Evolutionary conservation across 2,329 filamentous ascomycete species (phyloP), one percentile per base, ranked within the genome.

Genomic region (Fusarium sp.): DNA sequence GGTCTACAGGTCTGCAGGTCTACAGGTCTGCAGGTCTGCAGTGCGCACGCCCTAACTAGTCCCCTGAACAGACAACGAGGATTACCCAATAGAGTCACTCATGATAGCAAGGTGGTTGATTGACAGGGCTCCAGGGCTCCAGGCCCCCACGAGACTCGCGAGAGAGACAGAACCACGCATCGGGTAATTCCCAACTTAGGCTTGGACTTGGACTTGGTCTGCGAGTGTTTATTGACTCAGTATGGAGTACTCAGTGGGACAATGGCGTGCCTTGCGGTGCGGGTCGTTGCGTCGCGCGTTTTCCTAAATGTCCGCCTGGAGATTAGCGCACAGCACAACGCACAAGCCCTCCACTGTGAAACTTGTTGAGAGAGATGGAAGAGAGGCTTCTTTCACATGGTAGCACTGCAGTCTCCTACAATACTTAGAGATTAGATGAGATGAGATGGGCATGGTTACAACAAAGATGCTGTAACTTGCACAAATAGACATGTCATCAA

Each of bases 41-140:
- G 27, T 30, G 4, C 27, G 10, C 27, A 30, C 50, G 41, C 50
- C 55, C 56, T 56, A 56, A 53, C 27, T 30, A 30, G 27, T 30
- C 46, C 56, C 54, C 45, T 49, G 45, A 45, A 53, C 37, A 37
- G 44, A 61, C 30, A 45, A 40, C 22, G 25, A 25, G 27, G 14
- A 56, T 68, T 65, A 62, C 69, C 71, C 70, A 73, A 73, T 73
- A 61, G 59, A 62, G 60, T 72, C 65, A 65, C 61, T 69, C 67
- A 72, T 66, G 67, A 72, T 72, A 63, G 62, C 67, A 71, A 62
- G 71, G 71, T 73, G 71, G 54, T 62, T 43, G 61, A 73, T 73
- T 68, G 71, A 73, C 70, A 73, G 71, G 71, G 23, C 23, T 23
- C 22, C 70, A 73, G 71, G 71, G 69, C 50, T 67, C 52, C 51